Conservation (phyloP, 2,329 filamentous ascomycete genomes). For the Fusarium sp. region DNA sequence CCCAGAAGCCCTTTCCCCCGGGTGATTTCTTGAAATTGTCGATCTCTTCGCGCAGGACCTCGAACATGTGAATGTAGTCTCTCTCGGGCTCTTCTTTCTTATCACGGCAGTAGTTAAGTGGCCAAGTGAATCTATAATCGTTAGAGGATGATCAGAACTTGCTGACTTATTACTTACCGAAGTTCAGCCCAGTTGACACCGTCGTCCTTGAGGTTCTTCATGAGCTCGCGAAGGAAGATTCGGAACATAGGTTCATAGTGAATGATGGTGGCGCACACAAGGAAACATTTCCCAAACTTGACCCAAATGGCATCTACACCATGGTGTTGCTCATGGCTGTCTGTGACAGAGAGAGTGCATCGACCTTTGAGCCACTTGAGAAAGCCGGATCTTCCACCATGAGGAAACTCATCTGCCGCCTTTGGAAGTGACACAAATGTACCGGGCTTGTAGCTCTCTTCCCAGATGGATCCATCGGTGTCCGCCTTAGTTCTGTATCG, state of each 20-base stretch:
- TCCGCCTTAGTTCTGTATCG: conserved; percentile 64
- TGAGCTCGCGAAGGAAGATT: conserved; percentile 77
- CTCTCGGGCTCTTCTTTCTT: conserved; percentile 74
- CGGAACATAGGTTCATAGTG: conserved; percentile 94
- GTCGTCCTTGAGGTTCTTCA: conserved; percentile 79
- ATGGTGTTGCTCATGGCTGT: conserved; percentile 83
- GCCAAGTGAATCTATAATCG: conserved; percentile 73
- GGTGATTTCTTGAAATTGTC: conserved; percentile 78
- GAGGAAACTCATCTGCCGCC: conserved; percentile 81
- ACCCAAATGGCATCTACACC: conserved; percentile 87
- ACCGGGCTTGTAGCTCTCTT: conserved; percentile 68
- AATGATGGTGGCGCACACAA: conserved; percentile 78
- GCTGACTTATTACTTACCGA: conserved; percentile 54
- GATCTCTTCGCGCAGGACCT: conserved; percentile 82
- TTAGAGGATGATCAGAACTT: conserved; percentile 12
- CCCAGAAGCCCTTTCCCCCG: conserved; percentile 84
- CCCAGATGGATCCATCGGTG: conserved; percentile 72
- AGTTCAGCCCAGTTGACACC: conserved; percentile 89
- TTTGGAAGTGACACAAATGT: conserved; percentile 68
- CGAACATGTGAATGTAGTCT: conserved; percentile 77
- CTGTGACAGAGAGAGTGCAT: conserved; percentile 77
- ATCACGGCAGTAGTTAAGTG: conserved; percentile 74
- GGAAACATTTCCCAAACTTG: conserved; percentile 82
- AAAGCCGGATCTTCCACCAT: conserved; percentile 78
- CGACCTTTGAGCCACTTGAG: conserved; percentile 80